Percentiles rank a stretch among this genome's conserved stretches.
These are phyloP conservation scores for Nadsonia fulvescens DNA, from an alignment of 805 yeast genomes.

Conservation along the genomic window DNA sequence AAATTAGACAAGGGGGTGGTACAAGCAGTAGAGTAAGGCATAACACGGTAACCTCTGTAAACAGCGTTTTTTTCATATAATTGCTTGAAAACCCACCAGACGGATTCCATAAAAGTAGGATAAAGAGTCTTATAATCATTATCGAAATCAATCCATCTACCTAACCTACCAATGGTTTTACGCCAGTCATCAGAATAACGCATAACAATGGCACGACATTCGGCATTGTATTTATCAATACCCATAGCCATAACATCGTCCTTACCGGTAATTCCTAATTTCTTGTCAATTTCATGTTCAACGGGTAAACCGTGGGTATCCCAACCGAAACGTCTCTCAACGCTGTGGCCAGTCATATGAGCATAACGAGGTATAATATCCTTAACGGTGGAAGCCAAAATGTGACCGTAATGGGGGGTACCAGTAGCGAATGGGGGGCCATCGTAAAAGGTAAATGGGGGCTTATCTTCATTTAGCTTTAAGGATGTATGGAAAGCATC, in stretches of 20 bases:
- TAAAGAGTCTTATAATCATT: constrained; percentile 94
- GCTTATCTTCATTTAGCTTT: constrained; percentile 67
- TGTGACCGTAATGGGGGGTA: constrained; percentile 97
- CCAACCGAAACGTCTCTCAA: constrained; percentile 98
- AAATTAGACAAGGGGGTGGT: constrained; percentile 94
- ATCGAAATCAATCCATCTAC: constrained; percentile 99
- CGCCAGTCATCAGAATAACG: constrained; percentile 93
- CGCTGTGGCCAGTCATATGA: constrained; percentile 91
- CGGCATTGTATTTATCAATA: constrained; percentile 80
- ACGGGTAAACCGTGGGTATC: constrained; percentile 98
- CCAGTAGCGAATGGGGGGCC: constrained; percentile 99
- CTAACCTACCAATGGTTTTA: constrained; percentile 77
- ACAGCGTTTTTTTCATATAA: constrained; percentile 73
- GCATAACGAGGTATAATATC: constrained; percentile 97
- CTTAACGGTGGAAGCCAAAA: constrained; percentile 88
- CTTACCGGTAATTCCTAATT: constrained; percentile 78
- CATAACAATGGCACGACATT: constrained; percentile 95
- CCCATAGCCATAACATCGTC: constrained; percentile 92
- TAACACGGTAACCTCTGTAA: constrained; percentile 88
- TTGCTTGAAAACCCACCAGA: constrained; percentile 97
- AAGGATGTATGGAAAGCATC: constrained; percentile 85
- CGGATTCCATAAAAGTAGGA: constrained; percentile 93
- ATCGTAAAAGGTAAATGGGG: constrained; percentile 85
- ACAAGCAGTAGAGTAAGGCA: constrained; percentile 97
- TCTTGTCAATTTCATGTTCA: constrained; percentile 97